A percentile compares a stretch with the other conserved stretches of the same genome.
Evolutionary conservation across 2,329 filamentous ascomycete genomes (phyloP).

Genomic region (Pseudogymnoascus sp.): DNA sequence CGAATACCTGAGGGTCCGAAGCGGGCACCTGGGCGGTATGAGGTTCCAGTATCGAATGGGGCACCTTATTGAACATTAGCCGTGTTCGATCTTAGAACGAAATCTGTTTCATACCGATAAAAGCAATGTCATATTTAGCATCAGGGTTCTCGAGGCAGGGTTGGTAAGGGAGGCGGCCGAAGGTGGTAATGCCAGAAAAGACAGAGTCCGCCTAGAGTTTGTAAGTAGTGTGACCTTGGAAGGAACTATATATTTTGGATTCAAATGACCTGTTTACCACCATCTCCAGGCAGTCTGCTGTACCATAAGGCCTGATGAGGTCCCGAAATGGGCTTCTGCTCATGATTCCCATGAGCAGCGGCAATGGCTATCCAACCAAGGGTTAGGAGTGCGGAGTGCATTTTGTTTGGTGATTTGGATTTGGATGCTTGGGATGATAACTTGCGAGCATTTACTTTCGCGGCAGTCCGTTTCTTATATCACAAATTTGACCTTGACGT

Average conservation of each 20-base stretch:
- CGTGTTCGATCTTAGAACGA: slow-evolving; percentile 11
- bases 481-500: background rate
- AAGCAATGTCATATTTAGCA: slow-evolving; percentile 75
- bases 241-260: slow-evolving; percentile 1
- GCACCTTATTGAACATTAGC: slow-evolving; percentile 44
- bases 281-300: slow-evolving; percentile 72
- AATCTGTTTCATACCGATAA: slow-evolving; percentile 51
- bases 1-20: slow-evolving; percentile 80
- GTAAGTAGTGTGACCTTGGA: slow-evolving; percentile 2
- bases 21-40: slow-evolving; percentile 73
- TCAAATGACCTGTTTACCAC: slow-evolving; percentile 62
- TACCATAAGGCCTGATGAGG: slow-evolving; percentile 75
- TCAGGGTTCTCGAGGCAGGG: slow-evolving; percentile 64
- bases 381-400: background rate
- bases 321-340: slow-evolving; percentile 36
- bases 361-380: background rate
- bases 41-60: slow-evolving; percentile 80
- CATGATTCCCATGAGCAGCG: background rate
- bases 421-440: background rate
- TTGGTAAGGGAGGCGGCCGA: slow-evolving; percentile 68
- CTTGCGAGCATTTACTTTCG: background rate
- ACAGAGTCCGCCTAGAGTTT: slow-evolving; percentile 65
- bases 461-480: background rate
- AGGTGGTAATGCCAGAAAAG: slow-evolving; percentile 81
- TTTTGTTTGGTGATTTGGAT: background rate